Conservation (phyloP, 441 rosid species). For the Mallotus japonicus region DNA sequence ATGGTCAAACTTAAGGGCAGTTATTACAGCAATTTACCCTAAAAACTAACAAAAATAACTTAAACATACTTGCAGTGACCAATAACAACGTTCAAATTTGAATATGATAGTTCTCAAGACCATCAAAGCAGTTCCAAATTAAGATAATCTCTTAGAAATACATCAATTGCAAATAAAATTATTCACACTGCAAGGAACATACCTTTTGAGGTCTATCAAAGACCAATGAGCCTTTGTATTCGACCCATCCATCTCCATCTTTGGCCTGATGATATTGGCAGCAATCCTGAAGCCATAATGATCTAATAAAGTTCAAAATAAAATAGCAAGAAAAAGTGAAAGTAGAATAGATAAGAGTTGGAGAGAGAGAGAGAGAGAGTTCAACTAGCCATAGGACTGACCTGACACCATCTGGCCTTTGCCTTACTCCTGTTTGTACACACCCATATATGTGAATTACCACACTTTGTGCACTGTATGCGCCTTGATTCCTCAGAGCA, state of each 20-base stretch:
- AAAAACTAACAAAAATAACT: neutral
- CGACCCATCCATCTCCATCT: constrained; percentile 99
- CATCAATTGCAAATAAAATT: neutral
- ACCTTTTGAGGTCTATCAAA: constrained; percentile 85
- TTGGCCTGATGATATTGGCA: constrained; percentile 96
- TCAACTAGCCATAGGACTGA: constrained; percentile 30
- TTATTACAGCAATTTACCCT: neutral
- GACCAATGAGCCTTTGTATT: constrained; percentile 84
- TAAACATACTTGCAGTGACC: neutral
- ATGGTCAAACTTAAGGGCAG: neutral
- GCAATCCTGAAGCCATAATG: constrained; percentile 64
- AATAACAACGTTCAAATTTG: neutral
- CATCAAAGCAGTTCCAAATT: neutral
- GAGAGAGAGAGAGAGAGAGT: neutral
- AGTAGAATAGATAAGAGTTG: constrained; percentile 11
- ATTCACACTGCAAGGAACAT: constrained; percentile 9
- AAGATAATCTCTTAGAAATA: neutral
- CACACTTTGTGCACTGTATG: constrained; percentile 94
- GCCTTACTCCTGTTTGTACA: constrained; percentile 86
- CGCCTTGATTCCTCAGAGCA: constrained; percentile 92
- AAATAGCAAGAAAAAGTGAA: neutral
- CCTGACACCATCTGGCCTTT: constrained; percentile 99
- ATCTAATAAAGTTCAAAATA: neutral
- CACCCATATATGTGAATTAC: constrained; percentile 93
- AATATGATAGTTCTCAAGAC: neutral